Base-by-base conservation (phyloP, 805 yeast species). In the Ogataea thermomethanolica region DNA sequence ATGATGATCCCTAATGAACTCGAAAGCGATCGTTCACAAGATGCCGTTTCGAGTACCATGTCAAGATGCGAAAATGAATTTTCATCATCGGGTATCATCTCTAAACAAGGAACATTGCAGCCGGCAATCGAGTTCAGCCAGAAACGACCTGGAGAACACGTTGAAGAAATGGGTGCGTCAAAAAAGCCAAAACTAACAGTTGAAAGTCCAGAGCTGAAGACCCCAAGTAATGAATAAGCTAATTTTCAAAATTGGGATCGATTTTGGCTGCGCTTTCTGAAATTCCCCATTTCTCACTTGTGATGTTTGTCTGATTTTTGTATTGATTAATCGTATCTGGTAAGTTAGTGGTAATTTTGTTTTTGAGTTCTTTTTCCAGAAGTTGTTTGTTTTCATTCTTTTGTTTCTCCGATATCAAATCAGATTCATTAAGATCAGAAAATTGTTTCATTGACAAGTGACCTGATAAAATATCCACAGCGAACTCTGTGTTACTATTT, bases 271-370 rank as follows among this genome's bases (percentile, higher is more conserved):
- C 61, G 39, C 65, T 61, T 38, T 55, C 64, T 13, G 59, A 55
- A 5, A 61, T 35, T 2, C 66, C 66, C 67, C 67, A 62, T 41
- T 62, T 62, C 35, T 62, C 64, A 28, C 58, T 41, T 0, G 49
- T 51, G 27, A 60, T 43, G 6, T 55, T 54, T 17, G 54, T 54
- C 29, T 50, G 55, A 9, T 46, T 47, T 33, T 59, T 55, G 6
- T 58, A 45, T 11, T 54, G 49, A 17, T 56, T 54, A 10, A 62
- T 58, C 8, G 50, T 56, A 3, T 50, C 55, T 1, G 62, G 60
- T n/a, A 55, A 24, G 17, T 43, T 50, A 14, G 48, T 45, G 1
- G 56, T 50, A 10, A 62, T 54, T 20, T 46, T 49, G 17, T 60
- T 59, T 15, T 53, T 58, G 13, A 60, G 42, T 24, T 66, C 64